These are phyloP conservation scores for Graphilbum fragrans DNA, from an alignment of 2,329 filamentous ascomycete species.

Conservation along the genomic window DNA sequence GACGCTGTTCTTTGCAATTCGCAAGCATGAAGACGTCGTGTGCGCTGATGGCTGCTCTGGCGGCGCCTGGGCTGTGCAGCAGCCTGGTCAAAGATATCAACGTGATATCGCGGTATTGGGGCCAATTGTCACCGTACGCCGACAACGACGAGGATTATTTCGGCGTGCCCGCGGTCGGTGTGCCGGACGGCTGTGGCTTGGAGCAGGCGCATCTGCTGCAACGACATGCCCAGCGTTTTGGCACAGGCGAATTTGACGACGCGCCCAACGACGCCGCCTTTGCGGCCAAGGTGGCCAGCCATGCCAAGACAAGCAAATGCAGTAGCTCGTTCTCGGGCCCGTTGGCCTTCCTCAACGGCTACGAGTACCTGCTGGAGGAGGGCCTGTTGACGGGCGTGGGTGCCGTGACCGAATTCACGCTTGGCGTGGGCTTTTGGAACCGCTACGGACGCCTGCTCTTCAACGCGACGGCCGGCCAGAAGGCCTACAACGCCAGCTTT, in stretches of 20 bases:
- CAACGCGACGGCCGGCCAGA: constrained; percentile 31
- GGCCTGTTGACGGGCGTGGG: constrained; percentile 34
- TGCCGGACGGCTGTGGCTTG: constrained; percentile 42
- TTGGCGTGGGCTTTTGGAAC: constrained; percentile 40
- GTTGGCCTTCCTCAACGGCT: constrained; percentile 38
- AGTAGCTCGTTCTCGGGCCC: constrained; percentile 24
- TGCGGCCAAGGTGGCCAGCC: constrained; percentile 31
- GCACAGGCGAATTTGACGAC: constrained; percentile 29
- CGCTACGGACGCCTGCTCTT: constrained; percentile 40
- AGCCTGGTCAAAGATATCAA: constrained; percentile 16
- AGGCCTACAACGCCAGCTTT: constrained; percentile 32
- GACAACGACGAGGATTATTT: constrained; percentile 32
- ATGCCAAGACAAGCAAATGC: constrained; percentile 9
- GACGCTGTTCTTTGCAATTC: no score
- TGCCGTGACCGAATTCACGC: constrained; percentile 33
- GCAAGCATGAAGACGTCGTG: no score
- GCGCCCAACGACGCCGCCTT: constrained; percentile 35
- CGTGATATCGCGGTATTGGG: constrained; percentile 24
- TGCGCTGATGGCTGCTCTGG: no score
- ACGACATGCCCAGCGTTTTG: constrained; percentile 41
- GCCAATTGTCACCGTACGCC: constrained; percentile 31
- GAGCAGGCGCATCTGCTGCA: constrained; percentile 41
- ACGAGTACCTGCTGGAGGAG: constrained; percentile 31
- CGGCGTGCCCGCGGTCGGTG: constrained; percentile 31
- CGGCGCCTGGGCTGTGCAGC: constrained; percentile 2